Percentiles rank a stretch among this genome's conserved stretches.
phyloP scores from a whole-genome alignment of 2,329 filamentous ascomycete genomes.

The Colletotrichum sublineola region DNA sequence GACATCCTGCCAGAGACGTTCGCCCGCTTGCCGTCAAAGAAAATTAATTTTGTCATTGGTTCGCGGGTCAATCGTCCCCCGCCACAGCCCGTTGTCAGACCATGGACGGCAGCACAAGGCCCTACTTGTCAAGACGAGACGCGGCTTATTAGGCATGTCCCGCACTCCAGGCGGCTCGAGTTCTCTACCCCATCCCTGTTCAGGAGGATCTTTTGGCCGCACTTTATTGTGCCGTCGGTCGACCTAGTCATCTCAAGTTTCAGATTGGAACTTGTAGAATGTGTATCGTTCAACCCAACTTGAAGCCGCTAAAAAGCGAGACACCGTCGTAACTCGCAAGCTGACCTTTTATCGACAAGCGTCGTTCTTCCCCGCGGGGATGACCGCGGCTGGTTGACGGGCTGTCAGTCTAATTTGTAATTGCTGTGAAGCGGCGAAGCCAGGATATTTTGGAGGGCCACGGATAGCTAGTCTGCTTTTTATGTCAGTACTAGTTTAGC shows the following conservation, averaged over 20 bases:
- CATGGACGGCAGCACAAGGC: not conserved
- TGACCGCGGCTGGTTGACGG: not conserved
- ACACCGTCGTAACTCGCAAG: slow-evolving; percentile 36
- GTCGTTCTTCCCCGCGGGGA: slow-evolving; percentile 6
- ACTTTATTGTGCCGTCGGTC: slow-evolving; percentile 11
- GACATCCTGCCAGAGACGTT: slow-evolving; percentile 13
- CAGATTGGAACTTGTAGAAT: slow-evolving; percentile 40
- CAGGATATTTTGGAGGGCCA: slow-evolving; percentile 3
- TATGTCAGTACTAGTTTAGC: not conserved
- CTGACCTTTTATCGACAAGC: slow-evolving; percentile 39
- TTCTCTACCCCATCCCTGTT: slow-evolving; percentile 21
- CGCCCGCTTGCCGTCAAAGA: not conserved
- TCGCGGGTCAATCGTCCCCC: slow-evolving; percentile 1
- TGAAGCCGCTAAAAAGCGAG: slow-evolving; percentile 24
- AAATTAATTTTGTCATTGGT: not conserved
- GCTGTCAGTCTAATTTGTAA: too few relatives aligned
- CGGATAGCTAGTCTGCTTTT: slow-evolving; percentile 20
- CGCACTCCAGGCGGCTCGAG: not conserved
- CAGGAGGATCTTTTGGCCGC: slow-evolving; percentile 15
- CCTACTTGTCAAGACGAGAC: slow-evolving; percentile 11
- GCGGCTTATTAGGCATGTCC: not conserved
- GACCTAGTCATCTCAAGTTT: slow-evolving; percentile 39
- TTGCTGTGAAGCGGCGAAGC: not conserved
- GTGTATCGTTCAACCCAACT: slow-evolving; percentile 38
- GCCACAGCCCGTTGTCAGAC: slow-evolving; percentile 32